These are phyloP conservation scores for Delonix regia DNA, from an alignment of 306 rosid species.

Conservation along the genomic window DNA sequence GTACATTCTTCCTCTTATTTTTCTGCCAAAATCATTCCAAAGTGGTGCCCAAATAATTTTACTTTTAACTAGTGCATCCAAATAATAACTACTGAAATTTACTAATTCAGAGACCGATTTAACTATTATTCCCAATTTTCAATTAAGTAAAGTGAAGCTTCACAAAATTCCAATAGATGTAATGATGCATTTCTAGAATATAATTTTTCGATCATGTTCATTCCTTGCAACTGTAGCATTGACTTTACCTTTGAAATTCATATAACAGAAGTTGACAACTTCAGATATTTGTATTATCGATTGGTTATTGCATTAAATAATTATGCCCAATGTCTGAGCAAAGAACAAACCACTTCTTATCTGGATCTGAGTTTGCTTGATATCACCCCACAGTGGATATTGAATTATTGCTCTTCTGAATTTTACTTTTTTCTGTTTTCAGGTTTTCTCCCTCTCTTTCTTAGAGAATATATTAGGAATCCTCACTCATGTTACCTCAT, in stretches of 20 bases:
- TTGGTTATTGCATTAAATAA: slow-evolving; percentile 8
- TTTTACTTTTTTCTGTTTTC: background rate
- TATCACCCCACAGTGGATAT: slow-evolving; percentile 2
- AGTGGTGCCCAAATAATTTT: slow-evolving; percentile 8
- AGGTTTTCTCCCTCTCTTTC: background rate
- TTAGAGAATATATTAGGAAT: background rate
- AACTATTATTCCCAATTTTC: background rate
- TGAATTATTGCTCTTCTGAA: background rate
- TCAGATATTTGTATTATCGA: background rate
- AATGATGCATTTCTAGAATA: background rate
- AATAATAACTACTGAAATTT: background rate
- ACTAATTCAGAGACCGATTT: background rate
- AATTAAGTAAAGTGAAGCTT: background rate
- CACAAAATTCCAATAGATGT: background rate
- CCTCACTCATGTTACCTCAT: background rate
- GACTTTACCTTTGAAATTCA: background rate
- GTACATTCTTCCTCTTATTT: background rate
- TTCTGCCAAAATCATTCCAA: slow-evolving; percentile 14
- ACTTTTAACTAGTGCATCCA: background rate
- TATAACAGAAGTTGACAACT: background rate
- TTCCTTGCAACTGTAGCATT: background rate
- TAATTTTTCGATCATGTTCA: background rate
- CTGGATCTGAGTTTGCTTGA: slow-evolving; percentile 7
- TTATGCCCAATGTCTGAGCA: slow-evolving; percentile 5
- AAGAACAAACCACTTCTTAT: background rate